phyloP scores from a whole-genome alignment of 2,329 filamentous ascomycete genomes.

The Aspergillus bombycis region DNA sequence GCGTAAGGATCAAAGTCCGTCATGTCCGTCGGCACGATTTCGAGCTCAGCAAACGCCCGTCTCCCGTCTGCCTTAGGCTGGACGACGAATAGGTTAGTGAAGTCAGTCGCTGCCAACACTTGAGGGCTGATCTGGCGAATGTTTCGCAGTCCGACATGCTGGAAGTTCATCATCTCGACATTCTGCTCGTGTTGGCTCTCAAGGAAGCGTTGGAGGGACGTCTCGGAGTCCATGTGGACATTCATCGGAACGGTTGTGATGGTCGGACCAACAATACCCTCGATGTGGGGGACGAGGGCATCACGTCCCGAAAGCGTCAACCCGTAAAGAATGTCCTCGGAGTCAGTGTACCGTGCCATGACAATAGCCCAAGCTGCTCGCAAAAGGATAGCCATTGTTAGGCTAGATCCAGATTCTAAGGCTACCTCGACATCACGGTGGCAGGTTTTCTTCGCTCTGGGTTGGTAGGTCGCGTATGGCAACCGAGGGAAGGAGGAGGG shows the following conservation, averaged over 20 bases:
- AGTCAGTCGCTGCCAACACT: constrained; percentile 38
- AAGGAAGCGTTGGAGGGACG: constrained; percentile 51
- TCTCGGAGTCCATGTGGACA: neutral
- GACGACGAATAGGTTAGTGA: constrained; percentile 45
- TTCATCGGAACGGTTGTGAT: constrained; percentile 17
- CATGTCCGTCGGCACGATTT: constrained; percentile 24
- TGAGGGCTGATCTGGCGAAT: constrained; percentile 54
- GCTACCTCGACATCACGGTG: neutral
- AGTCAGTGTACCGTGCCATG: constrained; percentile 10
- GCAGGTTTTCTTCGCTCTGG: neutral
- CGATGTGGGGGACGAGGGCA: constrained; percentile 9
- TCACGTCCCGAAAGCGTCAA: constrained; percentile 13
- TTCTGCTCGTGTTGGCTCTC: constrained; percentile 57
- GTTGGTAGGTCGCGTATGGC: neutral
- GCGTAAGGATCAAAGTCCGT: constrained; percentile 56
- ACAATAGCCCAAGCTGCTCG: constrained; percentile 15
- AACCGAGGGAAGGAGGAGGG: neutral
- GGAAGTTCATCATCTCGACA: constrained; percentile 58
- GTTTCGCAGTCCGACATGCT: constrained; percentile 56
- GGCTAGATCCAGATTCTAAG: neutral
- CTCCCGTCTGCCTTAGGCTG: constrained; percentile 14
- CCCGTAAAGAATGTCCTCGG: constrained; percentile 17
- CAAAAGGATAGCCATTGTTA: neutral
- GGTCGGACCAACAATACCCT: constrained; percentile 11
- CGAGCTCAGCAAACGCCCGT: neutral